phyloP scores from a whole-genome alignment of 148 eudicot genomes.

The Nepenthes mirabilis region DNA sequence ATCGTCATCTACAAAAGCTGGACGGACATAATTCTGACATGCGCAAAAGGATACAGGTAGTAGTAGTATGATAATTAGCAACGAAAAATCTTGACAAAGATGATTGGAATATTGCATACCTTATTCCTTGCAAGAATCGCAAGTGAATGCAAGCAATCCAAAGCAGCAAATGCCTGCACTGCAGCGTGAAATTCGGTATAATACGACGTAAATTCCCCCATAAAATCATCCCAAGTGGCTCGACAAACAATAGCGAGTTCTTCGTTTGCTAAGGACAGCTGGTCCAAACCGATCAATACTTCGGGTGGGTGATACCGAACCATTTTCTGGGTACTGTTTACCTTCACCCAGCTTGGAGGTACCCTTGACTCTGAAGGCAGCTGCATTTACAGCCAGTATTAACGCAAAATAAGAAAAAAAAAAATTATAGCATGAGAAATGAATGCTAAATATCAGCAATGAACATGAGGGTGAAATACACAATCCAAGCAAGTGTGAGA shows the following conservation, averaged over 20 bases:
- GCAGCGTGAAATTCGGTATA: slow-evolving; percentile 79
- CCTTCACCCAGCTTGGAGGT: slow-evolving; percentile 82
- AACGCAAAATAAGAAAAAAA: not conserved
- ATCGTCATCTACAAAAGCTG: slow-evolving; percentile 53
- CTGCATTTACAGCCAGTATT: slow-evolving; percentile 27
- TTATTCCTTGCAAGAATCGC: slow-evolving; percentile 70
- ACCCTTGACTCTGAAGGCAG: slow-evolving; percentile 56
- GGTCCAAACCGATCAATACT: slow-evolving; percentile 64
- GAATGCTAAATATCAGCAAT: no score
- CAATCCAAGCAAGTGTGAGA: no score
- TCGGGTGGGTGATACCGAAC: slow-evolving; percentile 90
- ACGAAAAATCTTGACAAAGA: no score
- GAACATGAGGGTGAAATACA: no score
- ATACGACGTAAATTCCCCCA: slow-evolving; percentile 41
- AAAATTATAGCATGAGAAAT: not conserved
- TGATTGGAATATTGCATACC: slow-evolving; percentile 20
- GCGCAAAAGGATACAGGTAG: not conserved
- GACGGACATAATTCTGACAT: slow-evolving; percentile 74
- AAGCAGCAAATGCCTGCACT: slow-evolving; percentile 80
- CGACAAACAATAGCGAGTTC: slow-evolving; percentile 65
- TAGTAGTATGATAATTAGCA: not conserved
- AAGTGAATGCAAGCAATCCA: slow-evolving; percentile 85
- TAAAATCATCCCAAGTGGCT: slow-evolving; percentile 61
- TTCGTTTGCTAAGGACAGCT: slow-evolving; percentile 68
- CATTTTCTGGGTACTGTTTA: slow-evolving; percentile 88